These are phyloP conservation scores for Sisymbrium altissimum DNA, from an alignment of 345 rosid species.

Conservation along the genomic window DNA sequence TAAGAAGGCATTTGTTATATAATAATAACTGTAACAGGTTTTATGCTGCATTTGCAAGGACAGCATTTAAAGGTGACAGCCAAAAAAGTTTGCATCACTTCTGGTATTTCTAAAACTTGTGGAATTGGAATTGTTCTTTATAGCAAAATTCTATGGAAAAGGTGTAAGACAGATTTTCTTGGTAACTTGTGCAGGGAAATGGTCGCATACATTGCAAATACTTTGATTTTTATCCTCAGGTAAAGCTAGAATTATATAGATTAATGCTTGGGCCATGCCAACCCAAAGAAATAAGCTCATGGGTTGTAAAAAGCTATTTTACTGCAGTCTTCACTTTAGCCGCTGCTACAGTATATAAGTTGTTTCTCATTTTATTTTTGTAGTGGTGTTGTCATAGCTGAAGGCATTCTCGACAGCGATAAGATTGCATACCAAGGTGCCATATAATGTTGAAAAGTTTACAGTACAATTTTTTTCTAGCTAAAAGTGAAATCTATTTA, in stretches of 20 bases:
- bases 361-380: constrained; percentile 34
- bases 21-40: constrained; percentile 50
- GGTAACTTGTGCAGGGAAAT: constrained; percentile 67
- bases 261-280: neutral
- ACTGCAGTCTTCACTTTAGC: neutral
- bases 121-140: constrained; percentile 3
- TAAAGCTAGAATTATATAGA: constrained; percentile 32
- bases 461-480: neutral
- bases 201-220: constrained; percentile 97
- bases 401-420: constrained; percentile 63
- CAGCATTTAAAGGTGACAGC: constrained; percentile 91
- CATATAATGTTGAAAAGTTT: constrained; percentile 7
- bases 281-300: constrained; percentile 3
- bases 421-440: constrained; percentile 53
- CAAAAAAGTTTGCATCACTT: constrained; percentile 94
- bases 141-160: neutral
- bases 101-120: constrained; percentile 51
- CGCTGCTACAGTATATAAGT: neutral
- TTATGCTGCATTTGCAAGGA: constrained; percentile 85
- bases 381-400: constrained; percentile 98
- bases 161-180: neutral
- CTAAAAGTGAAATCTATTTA: neutral
- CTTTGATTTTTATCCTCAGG: constrained; percentile 92
- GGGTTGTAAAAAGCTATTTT: neutral
- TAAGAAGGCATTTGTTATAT: neutral